These are phyloP conservation scores for Hirsutella thompsonii DNA, from an alignment of 2,329 filamentous ascomycete genomes.

Conservation along the genomic window DNA sequence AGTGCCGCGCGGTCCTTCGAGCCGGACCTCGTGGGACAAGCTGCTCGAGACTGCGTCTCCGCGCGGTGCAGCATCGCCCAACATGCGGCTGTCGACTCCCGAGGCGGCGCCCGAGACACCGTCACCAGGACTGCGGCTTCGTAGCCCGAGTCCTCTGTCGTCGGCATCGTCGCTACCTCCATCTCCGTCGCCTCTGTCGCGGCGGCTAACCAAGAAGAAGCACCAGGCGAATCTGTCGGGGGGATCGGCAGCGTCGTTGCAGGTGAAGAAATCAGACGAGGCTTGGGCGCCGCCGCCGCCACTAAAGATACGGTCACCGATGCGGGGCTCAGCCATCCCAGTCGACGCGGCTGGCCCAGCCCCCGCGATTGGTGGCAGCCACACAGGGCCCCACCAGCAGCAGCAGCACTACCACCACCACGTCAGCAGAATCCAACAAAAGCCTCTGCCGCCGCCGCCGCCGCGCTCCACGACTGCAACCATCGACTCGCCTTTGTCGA, in stretches of 20 bases:
- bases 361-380: slow-evolving; percentile 4
- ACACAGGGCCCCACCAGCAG: no score
- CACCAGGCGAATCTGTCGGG: no score
- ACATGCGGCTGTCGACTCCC: no score
- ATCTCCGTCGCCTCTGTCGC: not conserved
- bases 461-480: not conserved
- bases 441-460: slow-evolving; percentile 2
- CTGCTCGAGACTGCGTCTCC: not conserved
- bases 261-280: slow-evolving; percentile 10
- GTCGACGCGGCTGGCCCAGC: slow-evolving; percentile 5
- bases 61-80: no score
- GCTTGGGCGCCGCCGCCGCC: slow-evolving; percentile 7
- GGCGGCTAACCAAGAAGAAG: slow-evolving; percentile 8
- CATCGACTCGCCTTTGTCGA: slow-evolving; percentile 5
- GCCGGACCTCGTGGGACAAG: not conserved
- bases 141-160: not conserved
- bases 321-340: slow-evolving; percentile 11
- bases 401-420: slow-evolving; percentile 5
- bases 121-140: no score
- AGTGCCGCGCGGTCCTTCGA: not conserved
- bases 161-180: not conserved
- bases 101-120: no score
- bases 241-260: not conserved
- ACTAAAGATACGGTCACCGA: slow-evolving; percentile 9
- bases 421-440: slow-evolving; percentile 2